These are phyloP conservation scores for Citrullus amarus DNA, from an alignment of 306 rosid species.

Conservation along the genomic window DNA sequence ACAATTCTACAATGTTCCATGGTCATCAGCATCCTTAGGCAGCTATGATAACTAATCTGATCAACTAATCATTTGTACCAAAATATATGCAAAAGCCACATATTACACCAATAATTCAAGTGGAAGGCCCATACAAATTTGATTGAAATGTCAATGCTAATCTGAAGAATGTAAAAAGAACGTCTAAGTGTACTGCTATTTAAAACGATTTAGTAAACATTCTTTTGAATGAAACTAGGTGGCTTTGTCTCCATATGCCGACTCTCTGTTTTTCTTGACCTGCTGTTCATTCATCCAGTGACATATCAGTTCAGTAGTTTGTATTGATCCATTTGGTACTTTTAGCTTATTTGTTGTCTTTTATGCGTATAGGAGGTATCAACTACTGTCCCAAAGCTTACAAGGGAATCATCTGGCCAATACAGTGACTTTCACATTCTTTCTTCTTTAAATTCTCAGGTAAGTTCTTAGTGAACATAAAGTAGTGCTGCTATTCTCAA, in stretches of 20 bases:
- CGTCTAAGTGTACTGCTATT: background rate
- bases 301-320: background rate
- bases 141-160: background rate
- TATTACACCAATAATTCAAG: background rate
- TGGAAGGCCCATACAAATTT: background rate
- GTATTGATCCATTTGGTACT: background rate
- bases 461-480: slow-evolving; percentile 16
- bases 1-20: background rate
- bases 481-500: background rate
- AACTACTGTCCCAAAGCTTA: slow-evolving; percentile 62
- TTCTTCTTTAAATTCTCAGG: slow-evolving; percentile 96
- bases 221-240: background rate
- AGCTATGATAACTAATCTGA: background rate
- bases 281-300: background rate
- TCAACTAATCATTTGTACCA: background rate
- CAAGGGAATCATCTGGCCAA: slow-evolving; percentile 72
- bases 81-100: background rate
- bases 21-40: background rate
- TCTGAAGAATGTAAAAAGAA: background rate
- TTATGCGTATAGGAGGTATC: slow-evolving; percentile 70
- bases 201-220: background rate
- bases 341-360: background rate
- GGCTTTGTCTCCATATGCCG: background rate
- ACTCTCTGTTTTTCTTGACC: background rate
- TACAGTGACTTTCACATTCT: slow-evolving; percentile 91